Conservation (phyloP, 352 stramenopile species). For the Globisporangium apiculatum region DNA sequence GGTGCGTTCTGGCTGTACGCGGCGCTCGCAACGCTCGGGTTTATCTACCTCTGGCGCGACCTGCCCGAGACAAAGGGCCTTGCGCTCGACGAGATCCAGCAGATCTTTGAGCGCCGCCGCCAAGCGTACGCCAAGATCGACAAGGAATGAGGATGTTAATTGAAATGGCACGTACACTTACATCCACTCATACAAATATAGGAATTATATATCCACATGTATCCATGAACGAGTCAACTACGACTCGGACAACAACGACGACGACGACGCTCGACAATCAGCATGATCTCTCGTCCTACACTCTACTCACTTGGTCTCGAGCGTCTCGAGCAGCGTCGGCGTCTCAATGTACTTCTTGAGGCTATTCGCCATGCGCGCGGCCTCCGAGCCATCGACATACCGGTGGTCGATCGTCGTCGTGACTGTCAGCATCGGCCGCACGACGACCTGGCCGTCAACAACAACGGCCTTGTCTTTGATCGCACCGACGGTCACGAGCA, state of each 20-base stretch:
- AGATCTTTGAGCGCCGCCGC: slow-evolving; percentile 58
- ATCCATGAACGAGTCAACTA: not conserved
- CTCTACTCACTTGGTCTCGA: slow-evolving; percentile 6
- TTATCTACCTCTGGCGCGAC: slow-evolving; percentile 63
- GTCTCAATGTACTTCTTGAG: slow-evolving; percentile 50
- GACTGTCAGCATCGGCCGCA: slow-evolving; percentile 56
- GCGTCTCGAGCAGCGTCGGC: slow-evolving; percentile 37
- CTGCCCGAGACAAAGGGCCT: slow-evolving; percentile 93
- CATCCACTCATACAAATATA: too few species aligned
- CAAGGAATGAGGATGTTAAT: slow-evolving; percentile 5
- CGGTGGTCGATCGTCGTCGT: slow-evolving; percentile 71
- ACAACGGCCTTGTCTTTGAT: slow-evolving; percentile 61
- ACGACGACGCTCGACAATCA: too few species aligned
- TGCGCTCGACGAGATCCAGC: slow-evolving; percentile 90
- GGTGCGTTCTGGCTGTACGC: slow-evolving; percentile 92
- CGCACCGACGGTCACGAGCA: slow-evolving; percentile 62
- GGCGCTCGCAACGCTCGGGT: slow-evolving; percentile 57
- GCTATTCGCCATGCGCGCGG: slow-evolving; percentile 44
- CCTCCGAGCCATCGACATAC: slow-evolving; percentile 57
- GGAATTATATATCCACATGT: not conserved
- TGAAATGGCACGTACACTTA: too few species aligned
- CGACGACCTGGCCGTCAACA: slow-evolving; percentile 44
- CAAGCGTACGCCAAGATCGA: slow-evolving; percentile 34
- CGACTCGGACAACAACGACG: not conserved
- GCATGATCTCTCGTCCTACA: not conserved